Percentiles rank a stretch among this genome's conserved stretches.
These are phyloP conservation scores for Phytophthora citricola DNA, from an alignment of 352 stramenopile genomes.

Conservation along the genomic window DNA sequence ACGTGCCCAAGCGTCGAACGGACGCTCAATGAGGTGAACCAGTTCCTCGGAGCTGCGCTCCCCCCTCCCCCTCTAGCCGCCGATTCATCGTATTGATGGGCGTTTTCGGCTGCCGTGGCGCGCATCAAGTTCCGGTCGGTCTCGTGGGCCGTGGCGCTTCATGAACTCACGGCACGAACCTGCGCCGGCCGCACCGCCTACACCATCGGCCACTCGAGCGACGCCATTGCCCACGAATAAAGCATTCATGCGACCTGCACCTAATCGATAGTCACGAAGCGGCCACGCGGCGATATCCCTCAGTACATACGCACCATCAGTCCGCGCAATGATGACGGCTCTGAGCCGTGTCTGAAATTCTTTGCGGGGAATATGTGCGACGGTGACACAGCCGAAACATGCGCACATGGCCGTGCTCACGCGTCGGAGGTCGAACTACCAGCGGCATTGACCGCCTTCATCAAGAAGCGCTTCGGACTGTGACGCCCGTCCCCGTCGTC, in stretches of 20 bases:
- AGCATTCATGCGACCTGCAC: background rate
- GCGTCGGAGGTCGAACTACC: background rate
- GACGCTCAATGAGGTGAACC: constrained; percentile 1
- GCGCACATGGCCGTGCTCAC: background rate
- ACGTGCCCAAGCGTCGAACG: background rate
- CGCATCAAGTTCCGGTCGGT: background rate
- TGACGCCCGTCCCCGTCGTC: too few species aligned
- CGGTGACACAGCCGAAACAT: background rate
- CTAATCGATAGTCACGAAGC: background rate
- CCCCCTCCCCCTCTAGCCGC: background rate
- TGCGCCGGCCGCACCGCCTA: too few species aligned
- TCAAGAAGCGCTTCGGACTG: background rate
- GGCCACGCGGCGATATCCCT: background rate
- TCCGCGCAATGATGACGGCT: background rate
- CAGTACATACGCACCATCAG: background rate
- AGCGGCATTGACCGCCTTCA: background rate
- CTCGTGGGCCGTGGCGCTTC: background rate
- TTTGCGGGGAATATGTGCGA: background rate
- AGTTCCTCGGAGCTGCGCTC: background rate
- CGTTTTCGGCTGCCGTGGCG: background rate
- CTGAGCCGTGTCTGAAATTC: background rate
- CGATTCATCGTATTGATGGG: constrained; percentile 4
- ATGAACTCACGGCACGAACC: background rate
- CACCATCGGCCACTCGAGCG: background rate
- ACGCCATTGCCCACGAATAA: too few species aligned